Evolutionary conservation across 345 rosid species (phyloP).

Genomic region (Murraya koenigii): DNA sequence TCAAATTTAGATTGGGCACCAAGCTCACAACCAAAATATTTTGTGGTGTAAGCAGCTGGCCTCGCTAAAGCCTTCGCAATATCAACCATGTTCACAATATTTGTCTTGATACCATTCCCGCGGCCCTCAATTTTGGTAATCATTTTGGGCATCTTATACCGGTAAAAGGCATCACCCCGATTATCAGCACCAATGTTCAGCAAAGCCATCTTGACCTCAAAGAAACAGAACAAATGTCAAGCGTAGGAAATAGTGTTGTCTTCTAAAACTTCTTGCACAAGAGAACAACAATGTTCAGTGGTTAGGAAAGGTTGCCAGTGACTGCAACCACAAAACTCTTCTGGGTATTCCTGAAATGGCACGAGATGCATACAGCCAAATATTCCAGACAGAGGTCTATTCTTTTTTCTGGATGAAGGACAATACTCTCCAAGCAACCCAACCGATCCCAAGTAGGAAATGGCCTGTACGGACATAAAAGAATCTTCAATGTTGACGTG

Average conservation of each 20-base stretch:
- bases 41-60: conserved; percentile 68
- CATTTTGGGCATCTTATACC: conserved; percentile 85
- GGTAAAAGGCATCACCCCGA: conserved; percentile 74
- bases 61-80: conserved; percentile 77
- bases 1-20: conserved; percentile 77
- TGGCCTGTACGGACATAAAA: conserved; percentile 53
- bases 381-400: conserved; percentile 19
- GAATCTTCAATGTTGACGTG: conserved; percentile 30
- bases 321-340: conserved; percentile 29
- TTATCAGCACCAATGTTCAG: conserved; percentile 78
- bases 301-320: conserved; percentile 33
- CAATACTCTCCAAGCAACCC: conserved; percentile 55
- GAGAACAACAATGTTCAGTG: conserved; percentile 14
- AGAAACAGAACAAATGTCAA: not conserved
- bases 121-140: conserved; percentile 73
- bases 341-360: conserved; percentile 15
- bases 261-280: not conserved
- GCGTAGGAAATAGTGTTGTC: conserved; percentile 6
- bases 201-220: conserved; percentile 50
- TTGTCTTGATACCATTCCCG: conserved; percentile 77
- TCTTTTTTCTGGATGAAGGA: conserved; percentile 43
- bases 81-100: conserved; percentile 74
- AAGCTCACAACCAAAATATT: conserved; percentile 76
- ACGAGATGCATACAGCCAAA: conserved; percentile 43
- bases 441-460: conserved; percentile 35